phyloP scores from a whole-genome alignment of 306 rosid species.

The Benincasa hispida region DNA sequence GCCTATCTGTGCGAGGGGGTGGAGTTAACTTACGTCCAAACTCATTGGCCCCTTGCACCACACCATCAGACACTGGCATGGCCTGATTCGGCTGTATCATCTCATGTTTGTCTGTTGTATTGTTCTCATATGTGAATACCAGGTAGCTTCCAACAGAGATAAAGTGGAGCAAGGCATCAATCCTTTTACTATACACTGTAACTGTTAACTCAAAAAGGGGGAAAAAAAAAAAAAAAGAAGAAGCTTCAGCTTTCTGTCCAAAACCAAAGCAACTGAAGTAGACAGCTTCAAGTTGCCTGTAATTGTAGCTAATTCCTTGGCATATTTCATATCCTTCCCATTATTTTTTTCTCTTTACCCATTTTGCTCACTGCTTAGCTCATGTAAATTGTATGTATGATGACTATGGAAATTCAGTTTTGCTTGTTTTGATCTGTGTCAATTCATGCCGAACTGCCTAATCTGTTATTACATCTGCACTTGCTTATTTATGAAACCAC shows the following conservation, averaged over 20 bases:
- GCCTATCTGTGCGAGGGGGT: constrained; percentile 49
- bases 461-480: neutral
- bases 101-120: constrained; percentile 29
- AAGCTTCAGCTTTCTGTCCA: constrained; percentile 33
- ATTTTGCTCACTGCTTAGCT: constrained; percentile 4
- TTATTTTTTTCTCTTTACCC: constrained; percentile 4
- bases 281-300: constrained; percentile 32
- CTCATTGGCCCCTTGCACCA: constrained; percentile 48
- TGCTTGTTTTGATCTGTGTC: constrained; percentile 11
- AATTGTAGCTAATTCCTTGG: constrained; percentile 31
- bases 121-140: constrained; percentile 75
- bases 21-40: constrained; percentile 44
- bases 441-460: constrained; percentile 2
- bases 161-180: constrained; percentile 45
- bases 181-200: constrained; percentile 55
- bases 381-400: constrained; percentile 19
- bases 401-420: constrained; percentile 14
- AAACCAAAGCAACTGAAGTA: constrained; percentile 25
- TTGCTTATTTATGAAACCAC: neutral
- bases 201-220: constrained; percentile 37
- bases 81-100: constrained; percentile 26
- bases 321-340: constrained; percentile 17
- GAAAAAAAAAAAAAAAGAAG: neutral
- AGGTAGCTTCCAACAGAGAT: constrained; percentile 40
- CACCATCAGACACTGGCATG: constrained; percentile 32